Evolutionary conservation across 768 basidiomycete genomes (phyloP).

Genomic region (Leccinum subgranulosum): DNA sequence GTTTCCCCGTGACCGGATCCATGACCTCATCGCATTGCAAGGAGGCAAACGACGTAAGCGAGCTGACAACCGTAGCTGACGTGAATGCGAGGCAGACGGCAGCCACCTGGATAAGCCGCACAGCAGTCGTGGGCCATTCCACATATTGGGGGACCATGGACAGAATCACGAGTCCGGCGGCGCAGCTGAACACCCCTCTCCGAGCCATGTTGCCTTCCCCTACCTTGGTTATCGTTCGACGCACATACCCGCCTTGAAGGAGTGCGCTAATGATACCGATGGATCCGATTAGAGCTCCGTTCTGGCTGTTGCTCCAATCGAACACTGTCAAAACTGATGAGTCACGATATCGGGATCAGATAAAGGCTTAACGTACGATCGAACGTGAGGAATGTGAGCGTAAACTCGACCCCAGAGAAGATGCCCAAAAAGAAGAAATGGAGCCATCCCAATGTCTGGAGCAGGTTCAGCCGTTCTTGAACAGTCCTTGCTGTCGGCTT

Average conservation of each 20-base stretch:
- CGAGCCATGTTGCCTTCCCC: conserved; percentile 84
- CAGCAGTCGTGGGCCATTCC: conserved; percentile 41
- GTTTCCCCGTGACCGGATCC: conserved; percentile 56
- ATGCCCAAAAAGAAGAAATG: conserved; percentile 87
- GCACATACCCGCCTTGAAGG: conserved; percentile 93
- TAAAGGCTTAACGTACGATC: conserved; percentile 54
- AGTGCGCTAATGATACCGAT: conserved; percentile 90
- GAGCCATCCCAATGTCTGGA: conserved; percentile 59
- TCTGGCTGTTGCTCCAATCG: conserved; percentile 87
- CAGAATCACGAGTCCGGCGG: conserved; percentile 66
- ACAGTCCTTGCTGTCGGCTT: conserved; percentile 21
- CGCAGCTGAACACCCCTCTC: conserved; percentile 73
- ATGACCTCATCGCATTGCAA: conserved; percentile 81
- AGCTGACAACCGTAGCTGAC: conserved; percentile 92
- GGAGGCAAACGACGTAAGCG: conserved; percentile 87
- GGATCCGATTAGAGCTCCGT: conserved; percentile 77
- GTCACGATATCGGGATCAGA: neutral
- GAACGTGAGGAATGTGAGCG: conserved; percentile 91
- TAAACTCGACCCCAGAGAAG: conserved; percentile 97
- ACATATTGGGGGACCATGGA: conserved; percentile 61
- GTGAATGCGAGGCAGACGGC: conserved; percentile 90
- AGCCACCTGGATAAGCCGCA: conserved; percentile 59
- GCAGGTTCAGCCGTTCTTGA: conserved; percentile 51
- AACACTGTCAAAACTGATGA: conserved; percentile 51
- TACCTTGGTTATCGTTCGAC: conserved; percentile 67